These are phyloP conservation scores for Babesia gibsoni DNA, from an alignment of 169 alveolate genomes.

Conservation along the genomic window DNA sequence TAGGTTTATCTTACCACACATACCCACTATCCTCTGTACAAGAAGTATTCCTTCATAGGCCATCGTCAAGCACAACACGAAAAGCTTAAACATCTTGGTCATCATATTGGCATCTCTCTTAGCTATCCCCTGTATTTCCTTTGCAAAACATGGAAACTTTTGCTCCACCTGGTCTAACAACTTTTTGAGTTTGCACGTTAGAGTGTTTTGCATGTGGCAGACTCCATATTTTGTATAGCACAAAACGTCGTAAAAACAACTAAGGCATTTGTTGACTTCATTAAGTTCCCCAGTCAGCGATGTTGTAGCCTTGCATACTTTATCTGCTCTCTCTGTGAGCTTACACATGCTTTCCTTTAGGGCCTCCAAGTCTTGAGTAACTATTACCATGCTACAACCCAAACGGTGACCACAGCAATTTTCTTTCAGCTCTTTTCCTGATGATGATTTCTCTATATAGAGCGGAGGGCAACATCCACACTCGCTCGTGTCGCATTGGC, in stretches of 20 bases:
- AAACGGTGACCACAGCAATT: conserved; percentile 6
- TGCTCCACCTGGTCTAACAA: too few species aligned
- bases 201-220: not conserved
- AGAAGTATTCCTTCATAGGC: not conserved
- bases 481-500: not conserved
- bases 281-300: not conserved
- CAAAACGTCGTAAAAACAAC: not conserved
- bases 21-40: not conserved
- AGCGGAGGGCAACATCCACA: not conserved
- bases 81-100: not conserved
- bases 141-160: not conserved
- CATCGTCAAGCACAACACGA: not conserved
- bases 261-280: not conserved
- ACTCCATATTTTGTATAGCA: not conserved
- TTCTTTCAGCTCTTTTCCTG: not conserved
- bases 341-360: not conserved
- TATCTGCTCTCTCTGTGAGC: too few species aligned
- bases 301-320: not conserved
- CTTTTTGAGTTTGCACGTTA: too few species aligned
- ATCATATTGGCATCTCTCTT: not conserved
- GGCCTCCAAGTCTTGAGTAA: not conserved
- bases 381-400: conserved; percentile 7
- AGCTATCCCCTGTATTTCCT: not conserved
- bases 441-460: not conserved
- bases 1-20: not conserved